Conservation (phyloP, 2,329 filamentous ascomycete species). For the Periconia sp. region DNA sequence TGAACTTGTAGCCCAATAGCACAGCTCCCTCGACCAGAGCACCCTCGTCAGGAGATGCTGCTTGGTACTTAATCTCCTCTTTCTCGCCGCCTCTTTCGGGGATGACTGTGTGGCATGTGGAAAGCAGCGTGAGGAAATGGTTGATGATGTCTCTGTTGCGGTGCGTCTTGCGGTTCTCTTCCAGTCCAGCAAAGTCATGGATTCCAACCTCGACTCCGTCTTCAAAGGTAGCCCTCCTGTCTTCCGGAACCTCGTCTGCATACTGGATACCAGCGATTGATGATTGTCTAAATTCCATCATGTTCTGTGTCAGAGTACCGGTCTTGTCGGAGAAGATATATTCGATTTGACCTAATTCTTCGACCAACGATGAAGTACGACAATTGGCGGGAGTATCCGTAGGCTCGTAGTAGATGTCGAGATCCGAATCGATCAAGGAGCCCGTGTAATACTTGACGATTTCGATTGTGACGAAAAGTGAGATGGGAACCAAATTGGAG, state of each 20-base stretch:
- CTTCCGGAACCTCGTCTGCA: constrained; percentile 88
- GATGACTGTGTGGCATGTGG: constrained; percentile 96
- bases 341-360: constrained; percentile 97
- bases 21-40: constrained; percentile 94
- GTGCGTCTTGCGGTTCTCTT: constrained; percentile 70
- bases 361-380: constrained; percentile 92
- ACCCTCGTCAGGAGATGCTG: constrained; percentile 94
- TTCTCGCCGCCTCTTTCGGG: constrained; percentile 84
- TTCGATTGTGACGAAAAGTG: constrained; percentile 95
- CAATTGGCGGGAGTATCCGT: constrained; percentile 96
- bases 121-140: constrained; percentile 84
- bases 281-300: constrained; percentile 98
- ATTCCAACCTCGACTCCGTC: constrained; percentile 80
- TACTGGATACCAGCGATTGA: constrained; percentile 94
- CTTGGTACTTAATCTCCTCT: constrained; percentile 93
- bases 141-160: constrained; percentile 68
- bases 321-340: constrained; percentile 99
- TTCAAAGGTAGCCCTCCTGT: constrained; percentile 78
- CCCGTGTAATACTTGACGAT: constrained; percentile 98
- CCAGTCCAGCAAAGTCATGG: constrained; percentile 80
- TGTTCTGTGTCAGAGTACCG: constrained; percentile 94
- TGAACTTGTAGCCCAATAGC: constrained; percentile 84
- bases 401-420: constrained; percentile 97
- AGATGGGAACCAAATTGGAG: constrained; percentile 95
- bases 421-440: constrained; percentile 95